phyloP scores from a whole-genome alignment of 129 eudicot genomes.

The Flaveria robusta region DNA sequence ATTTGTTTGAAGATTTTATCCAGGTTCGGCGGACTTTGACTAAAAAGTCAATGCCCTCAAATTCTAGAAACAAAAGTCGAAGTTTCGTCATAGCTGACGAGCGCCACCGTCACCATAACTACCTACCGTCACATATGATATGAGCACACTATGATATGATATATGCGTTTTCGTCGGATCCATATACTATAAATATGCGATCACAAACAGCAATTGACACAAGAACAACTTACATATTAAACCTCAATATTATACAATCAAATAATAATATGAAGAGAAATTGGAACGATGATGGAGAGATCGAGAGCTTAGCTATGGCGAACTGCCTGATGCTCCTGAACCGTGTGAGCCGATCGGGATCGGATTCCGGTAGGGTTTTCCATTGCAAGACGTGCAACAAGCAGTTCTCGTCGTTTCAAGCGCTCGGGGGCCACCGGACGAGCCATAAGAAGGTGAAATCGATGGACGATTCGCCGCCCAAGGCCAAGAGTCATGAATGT shows the following conservation, averaged over 20 bases:
- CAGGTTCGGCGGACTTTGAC: constrained; percentile 4
- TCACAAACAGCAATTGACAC: constrained; percentile 6
- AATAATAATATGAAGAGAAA: constrained; percentile 31
- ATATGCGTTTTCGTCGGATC: neutral
- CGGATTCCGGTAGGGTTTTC: constrained; percentile 24
- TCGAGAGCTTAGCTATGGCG: constrained; percentile 56
- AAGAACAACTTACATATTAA: neutral
- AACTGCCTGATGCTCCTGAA: constrained; percentile 52
- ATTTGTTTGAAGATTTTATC: neutral
- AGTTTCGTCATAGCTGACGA: constrained; percentile 33
- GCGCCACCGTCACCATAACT: constrained; percentile 1
- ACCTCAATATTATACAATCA: no score
- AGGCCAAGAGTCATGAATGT: constrained; percentile 54
- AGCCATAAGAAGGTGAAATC: constrained; percentile 52
- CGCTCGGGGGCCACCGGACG: constrained; percentile 72
- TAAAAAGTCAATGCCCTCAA: constrained; percentile 25
- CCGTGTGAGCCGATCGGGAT: constrained; percentile 17
- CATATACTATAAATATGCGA: constrained; percentile 10
- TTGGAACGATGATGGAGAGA: constrained; percentile 34
- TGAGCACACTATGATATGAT: neutral
- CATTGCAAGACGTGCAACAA: constrained; percentile 54
- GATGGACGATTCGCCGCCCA: constrained; percentile 7
- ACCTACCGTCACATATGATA: neutral
- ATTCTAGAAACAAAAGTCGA: constrained; percentile 35
- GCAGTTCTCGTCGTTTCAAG: constrained; percentile 52